Evolutionary conservation across 1,284 basidiomycete genomes (phyloP), one percentile per base, ranked within the genome.

Genomic region (Fistulina hepatica): DNA sequence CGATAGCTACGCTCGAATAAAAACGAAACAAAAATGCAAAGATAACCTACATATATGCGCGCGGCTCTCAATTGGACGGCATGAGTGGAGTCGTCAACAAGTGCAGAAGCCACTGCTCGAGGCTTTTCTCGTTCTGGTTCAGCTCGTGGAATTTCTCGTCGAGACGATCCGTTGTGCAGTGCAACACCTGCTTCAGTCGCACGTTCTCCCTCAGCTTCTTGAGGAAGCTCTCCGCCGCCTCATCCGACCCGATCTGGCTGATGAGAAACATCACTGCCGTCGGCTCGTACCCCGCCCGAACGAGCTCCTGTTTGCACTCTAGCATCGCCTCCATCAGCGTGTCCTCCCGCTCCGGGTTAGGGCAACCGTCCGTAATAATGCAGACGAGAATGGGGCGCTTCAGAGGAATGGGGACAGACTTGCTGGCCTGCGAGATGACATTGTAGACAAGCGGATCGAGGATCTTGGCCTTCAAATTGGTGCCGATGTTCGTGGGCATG

Each of bases 161-260:
- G 10, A 36, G 16, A n/a, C 16, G 20, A 27, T 27, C 34, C 17
- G 34, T 10, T 16, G 34, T 36, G 22, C 34, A 36, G 16, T 36
- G 22, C 6, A 36, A 19, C 9, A 36, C 34, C 17, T 36, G 23
- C 23, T 27, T 31, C 12, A 36, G 16, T 6, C 19, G n/a, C 6
- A n/a, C 21, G n/a, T n/a, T n/a, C n/a, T n/a, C n/a, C n/a, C n/a
- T n/a, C n/a, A n/a, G n/a, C n/a, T n/a, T n/a, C n/a, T n/a, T n/a
- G 8, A 36, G 23, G 16, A 32, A 36, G 13, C 28, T 16, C 21
- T 28, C 22, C 12, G 34, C 34, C 21, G 6, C 6, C 7, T 31
- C 23, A 27, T 36, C 34, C 13, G 8, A 6, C 23, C 34, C 34
- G 19, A 36, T 36, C 34, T 36, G 34, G 22, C 34, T 36, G 6